A percentile compares a stretch with the other conserved stretches of the same genome.
Conservation (phyloP, 768 basidiomycete genomes). For the Collybiopsis confluens region DNA sequence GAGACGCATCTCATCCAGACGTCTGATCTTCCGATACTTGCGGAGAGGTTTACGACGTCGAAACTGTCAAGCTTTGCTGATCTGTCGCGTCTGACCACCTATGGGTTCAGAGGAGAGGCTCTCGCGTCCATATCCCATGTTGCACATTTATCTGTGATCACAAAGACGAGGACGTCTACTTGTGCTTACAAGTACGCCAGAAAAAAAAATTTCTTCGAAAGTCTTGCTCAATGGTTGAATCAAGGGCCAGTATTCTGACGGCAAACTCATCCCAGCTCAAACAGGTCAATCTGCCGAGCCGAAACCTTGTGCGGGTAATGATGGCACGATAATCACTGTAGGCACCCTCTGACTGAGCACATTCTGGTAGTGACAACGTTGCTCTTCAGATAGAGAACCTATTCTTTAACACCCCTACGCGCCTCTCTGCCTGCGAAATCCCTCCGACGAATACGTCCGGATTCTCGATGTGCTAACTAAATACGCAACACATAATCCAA, state of each 20-base stretch:
- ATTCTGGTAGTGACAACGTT: slow-evolving; percentile 1
- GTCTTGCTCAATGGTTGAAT: background rate
- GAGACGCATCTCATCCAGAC: slow-evolving; percentile 46
- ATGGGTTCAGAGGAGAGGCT: slow-evolving; percentile 97
- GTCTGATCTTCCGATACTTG: slow-evolving; percentile 83
- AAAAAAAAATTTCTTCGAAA: background rate
- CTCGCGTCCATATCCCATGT: slow-evolving; percentile 95
- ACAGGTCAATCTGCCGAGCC: slow-evolving; percentile 71
- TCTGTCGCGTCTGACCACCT: slow-evolving; percentile 77
- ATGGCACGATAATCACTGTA: slow-evolving; percentile 88
- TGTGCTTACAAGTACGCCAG: slow-evolving; percentile 89
- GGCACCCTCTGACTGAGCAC: slow-evolving; percentile 17
- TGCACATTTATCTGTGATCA: slow-evolving; percentile 82
- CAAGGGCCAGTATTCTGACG: slow-evolving; percentile 83
- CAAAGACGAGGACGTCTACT: slow-evolving; percentile 76
- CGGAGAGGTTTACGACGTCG: slow-evolving; percentile 93
- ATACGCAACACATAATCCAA: slow-evolving; percentile 92
- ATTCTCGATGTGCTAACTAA: slow-evolving; percentile 90
- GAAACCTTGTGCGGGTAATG: slow-evolving; percentile 89
- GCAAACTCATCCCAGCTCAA: slow-evolving; percentile 64
- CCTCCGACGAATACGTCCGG: slow-evolving; percentile 87
- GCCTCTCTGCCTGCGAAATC: slow-evolving; percentile 78
- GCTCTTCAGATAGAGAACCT: slow-evolving; percentile 80
- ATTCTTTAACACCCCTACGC: slow-evolving; percentile 89
- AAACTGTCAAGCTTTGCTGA: slow-evolving; percentile 88